Evolutionary conservation across 1,284 basidiomycete genomes (phyloP), one percentile per base, ranked within the genome.

Genomic region (Sanguinoderma infundibulare): DNA sequence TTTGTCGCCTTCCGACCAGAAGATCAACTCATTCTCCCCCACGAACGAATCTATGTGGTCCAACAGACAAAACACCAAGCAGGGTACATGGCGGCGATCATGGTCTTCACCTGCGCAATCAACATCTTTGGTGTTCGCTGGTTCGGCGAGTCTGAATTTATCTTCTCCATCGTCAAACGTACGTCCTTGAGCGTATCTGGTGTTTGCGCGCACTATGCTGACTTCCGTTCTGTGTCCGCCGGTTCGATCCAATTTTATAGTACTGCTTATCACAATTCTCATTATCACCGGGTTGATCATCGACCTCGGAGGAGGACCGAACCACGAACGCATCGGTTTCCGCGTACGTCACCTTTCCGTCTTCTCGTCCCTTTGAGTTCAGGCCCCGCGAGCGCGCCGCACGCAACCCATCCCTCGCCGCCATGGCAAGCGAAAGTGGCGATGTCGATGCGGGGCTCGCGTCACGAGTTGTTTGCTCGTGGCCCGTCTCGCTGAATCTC

Each of bases 41-140:
- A n/a, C n/a, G n/a, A n/a, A n/a, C n/a, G n/a, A n/a, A n/a, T n/a
- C n/a, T n/a, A n/a, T n/a, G n/a, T n/a, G n/a, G n/a, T n/a, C 36
- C 47, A 55, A 24, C 63, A 88, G 84, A 67, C 73, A 1, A 71
- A 74, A 30, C 87, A 87, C 60, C 77, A 80, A 44, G 79, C 82
- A 5, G 83, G 82, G 34, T 94, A 93, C 78, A 90, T 87, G 20
- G 83, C 84, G 2, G 79, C 86, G 57, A 78, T 89, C 51, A 81
- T 86, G 44, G 75, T 91, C 15, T 69, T 83, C 7, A 84, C 91
- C 28, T 83, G 85, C 67, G 68, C 81, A 12, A 86, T 92, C 78
- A 95, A 95, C 73, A 83, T 94, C 49, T 87, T 94, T 64, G 90
- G 91, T 62, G 89, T 92, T 15, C 78, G 81, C 75, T 86, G 69